Base-by-base conservation (phyloP, 139 green algal species). In the Chlorella sp. region DNA sequence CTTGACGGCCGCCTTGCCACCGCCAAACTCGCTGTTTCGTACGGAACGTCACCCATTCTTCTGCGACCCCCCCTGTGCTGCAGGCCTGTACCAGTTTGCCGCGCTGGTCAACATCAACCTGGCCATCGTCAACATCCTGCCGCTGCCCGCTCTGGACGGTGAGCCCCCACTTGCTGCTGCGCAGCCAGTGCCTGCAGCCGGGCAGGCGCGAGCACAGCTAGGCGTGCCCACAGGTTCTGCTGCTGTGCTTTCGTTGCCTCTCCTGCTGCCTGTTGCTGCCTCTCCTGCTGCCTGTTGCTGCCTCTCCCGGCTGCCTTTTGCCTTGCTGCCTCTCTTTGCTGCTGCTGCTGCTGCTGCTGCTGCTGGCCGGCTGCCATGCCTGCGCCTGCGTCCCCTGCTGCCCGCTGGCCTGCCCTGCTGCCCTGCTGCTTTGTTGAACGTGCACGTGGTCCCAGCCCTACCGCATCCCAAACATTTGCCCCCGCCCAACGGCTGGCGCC, bases 41-140 rank as follows among this genome's bases (percentile, higher is more conserved):
- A n/a, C n/a, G n/a, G n/a, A n/a, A n/a, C n/a, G n/a, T n/a, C n/a
- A n/a, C n/a, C n/a, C n/a, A n/a, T n/a, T n/a, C n/a, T n/a, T n/a
- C n/a, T n/a, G n/a, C n/a, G n/a, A n/a, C n/a, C n/a, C n/a, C n/a
- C 9, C 44, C 44, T 51, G 44, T 60, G 51, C 44, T 55, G 44
- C 51, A 32, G 93, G 94, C 38, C 91, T 98, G 18, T 96, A 90
- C 82, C 82, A 99, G 88, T 99, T 99, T 90, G 95, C 94, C 17
- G 97, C 97, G 34, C 94, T 99, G 51, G 89, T 99, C 36, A 99
- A 99, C 89, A 95, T 99, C 88, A 99, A 99, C 90, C 91, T 99
- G 78, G 98, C 97, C 4, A 89, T 98, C 15, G 95, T 99, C 44
- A 99, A 99, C 87, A 82, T 95, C 32, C 89, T 99, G 75, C 98